Evolutionary conservation across 2,329 filamentous ascomycete species (phyloP), one percentile per base, ranked within the genome.

Genomic region (Colletotrichum kahawae): DNA sequence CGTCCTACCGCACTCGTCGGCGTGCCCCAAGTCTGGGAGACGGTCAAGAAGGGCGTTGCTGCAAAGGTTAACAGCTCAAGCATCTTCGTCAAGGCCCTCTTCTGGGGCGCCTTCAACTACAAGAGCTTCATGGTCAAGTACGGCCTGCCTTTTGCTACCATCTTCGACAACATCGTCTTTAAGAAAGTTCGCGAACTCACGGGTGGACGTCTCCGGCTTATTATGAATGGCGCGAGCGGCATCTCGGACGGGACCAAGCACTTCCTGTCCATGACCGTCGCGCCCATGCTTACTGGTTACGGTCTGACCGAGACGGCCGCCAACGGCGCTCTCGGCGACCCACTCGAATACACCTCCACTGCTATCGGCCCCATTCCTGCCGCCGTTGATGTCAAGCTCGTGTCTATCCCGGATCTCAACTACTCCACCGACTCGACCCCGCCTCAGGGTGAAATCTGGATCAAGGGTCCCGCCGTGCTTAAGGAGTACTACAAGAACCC

Each of bases 21-120:
- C 83, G 97, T 99, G 4, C 97, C 97, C 2, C 96, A 97, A 74
- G 94, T 99, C 36, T 99, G 96, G 96, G 97, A 99, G 86, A 96
- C 95, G 2, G 94, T 99, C 80, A 96, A 95, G 88, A 99, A 99
- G 89, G 97, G 97, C 70, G 94, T 99, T 80, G 88, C 96, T 77
- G 86, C 88, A 80, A 95, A 95, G 84, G 93, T 98, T 75, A 93
- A 94, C 82, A 87, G 90, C 73, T 90, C 93, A 76, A 93, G 92
- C 80, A 84, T 90, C n/a, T 73, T 98, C 56, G 90, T 93, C 74
- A 93, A 89, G 85, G 92, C 93, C 80, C 85, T 98, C 77, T 99
- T 99, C 89, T 93, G 91, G 91, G 88, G 88, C 43, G 91, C 92
- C 27, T 88, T 90, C 79, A 87, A 85, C 79, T 87, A 90, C 75